These are phyloP conservation scores for Alternaria gaisen DNA, from an alignment of 2,329 filamentous ascomycete species.

Conservation along the genomic window DNA sequence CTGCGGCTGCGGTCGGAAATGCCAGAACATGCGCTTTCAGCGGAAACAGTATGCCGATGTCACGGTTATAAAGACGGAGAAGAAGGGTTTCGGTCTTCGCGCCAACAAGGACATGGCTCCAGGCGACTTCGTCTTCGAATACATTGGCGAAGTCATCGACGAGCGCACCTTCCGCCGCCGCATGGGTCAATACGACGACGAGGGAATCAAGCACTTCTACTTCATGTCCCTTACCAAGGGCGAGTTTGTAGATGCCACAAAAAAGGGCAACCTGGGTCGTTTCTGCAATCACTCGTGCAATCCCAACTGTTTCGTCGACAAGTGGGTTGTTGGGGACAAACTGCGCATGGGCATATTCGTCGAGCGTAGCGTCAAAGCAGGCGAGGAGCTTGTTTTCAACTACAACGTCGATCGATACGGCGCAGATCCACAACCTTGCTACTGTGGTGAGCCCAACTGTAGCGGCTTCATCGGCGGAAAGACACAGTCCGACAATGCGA, in stretches of 20 bases:
- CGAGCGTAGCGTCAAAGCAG: constrained; percentile 80
- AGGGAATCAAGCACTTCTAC: constrained; percentile 99
- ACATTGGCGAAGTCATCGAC: constrained; percentile 97
- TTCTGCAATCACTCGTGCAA: constrained; percentile 99
- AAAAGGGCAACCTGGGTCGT: constrained; percentile 91
- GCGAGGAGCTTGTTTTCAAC: constrained; percentile 97
- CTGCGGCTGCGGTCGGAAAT: constrained; percentile 85
- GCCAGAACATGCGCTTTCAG: constrained; percentile 95
- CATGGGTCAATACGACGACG: constrained; percentile 91
- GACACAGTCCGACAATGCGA: constrained; percentile 94
- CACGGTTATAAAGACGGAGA: constrained; percentile 95
- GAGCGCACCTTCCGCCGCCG: constrained; percentile 87
- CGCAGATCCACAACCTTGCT: constrained; percentile 94
- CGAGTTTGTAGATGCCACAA: constrained; percentile 97
- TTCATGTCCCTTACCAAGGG: constrained; percentile 98
- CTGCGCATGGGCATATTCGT: constrained; percentile 99
- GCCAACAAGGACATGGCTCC: constrained; percentile 78
- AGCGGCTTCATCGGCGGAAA: constrained; percentile 97
- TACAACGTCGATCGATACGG: constrained; percentile 99
- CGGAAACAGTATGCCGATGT: constrained; percentile 89
- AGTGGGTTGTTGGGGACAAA: constrained; percentile 98
- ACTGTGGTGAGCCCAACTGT: constrained; percentile 94
- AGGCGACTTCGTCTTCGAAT: constrained; percentile 96
- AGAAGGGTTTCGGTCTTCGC: constrained; percentile 94
- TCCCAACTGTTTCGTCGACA: constrained; percentile 98